Percentiles rank a stretch among this genome's conserved stretches.
These are phyloP conservation scores for Eragrostis curvula DNA, from an alignment of 176 grass and related monocot species.

Conservation along the genomic window DNA sequence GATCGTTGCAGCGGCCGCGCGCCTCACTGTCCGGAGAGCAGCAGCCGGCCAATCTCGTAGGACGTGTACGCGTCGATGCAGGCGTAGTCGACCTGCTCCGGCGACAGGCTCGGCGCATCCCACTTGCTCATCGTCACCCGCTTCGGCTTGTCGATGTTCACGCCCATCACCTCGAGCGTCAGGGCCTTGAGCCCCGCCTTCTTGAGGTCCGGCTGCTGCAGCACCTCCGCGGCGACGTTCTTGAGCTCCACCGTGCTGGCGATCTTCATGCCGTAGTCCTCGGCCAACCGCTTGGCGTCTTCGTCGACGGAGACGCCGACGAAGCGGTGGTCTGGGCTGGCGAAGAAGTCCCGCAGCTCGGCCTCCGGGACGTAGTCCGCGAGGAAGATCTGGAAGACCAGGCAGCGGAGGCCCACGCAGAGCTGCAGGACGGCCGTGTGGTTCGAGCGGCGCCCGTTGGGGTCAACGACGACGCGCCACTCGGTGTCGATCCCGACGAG, in stretches of 20 bases:
- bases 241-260: conserved; percentile 41
- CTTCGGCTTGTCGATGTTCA: conserved; percentile 36
- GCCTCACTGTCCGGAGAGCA: conserved; percentile 21
- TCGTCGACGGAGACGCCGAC: conserved; percentile 51
- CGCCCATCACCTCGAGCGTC: conserved; percentile 38
- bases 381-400: conserved; percentile 56
- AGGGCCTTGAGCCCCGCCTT: conserved; percentile 41
- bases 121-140: conserved; percentile 49
- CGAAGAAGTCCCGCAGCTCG: conserved; percentile 38
- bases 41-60: conserved; percentile 51
- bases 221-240: conserved; percentile 23
- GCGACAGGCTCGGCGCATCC: conserved; percentile 8
- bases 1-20: not conserved
- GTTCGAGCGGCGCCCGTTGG: not conserved
- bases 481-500: conserved; percentile 73
- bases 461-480: conserved; percentile 43
- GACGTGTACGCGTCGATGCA: conserved; percentile 61
- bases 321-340: conserved; percentile 41
- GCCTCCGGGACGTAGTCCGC: conserved; percentile 29
- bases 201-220: no score
- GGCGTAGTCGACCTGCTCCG: no score
- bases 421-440: conserved; percentile 64
- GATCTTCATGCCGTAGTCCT: conserved; percentile 37
- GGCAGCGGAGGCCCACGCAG: conserved; percentile 62
- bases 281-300: conserved; percentile 35